phyloP scores from a whole-genome alignment of 2,329 filamentous ascomycete genomes.

The Penicillium frequentans region DNA sequence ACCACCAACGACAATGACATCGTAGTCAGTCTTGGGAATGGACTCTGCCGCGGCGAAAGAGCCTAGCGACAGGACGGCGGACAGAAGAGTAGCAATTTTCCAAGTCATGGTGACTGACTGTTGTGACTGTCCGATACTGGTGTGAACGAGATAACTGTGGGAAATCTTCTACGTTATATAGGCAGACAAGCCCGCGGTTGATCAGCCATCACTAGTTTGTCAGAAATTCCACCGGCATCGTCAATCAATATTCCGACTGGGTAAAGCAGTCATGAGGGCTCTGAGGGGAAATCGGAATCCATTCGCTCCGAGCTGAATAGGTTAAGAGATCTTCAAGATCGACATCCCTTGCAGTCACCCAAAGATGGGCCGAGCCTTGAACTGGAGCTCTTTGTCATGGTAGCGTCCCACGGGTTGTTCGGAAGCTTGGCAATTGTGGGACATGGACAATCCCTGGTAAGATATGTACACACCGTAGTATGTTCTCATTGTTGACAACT shows the following conservation, averaged over 20 bases:
- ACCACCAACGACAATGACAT: slow-evolving; percentile 60
- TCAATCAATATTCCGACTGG: neutral
- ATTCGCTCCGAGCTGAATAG: neutral
- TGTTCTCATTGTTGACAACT: no score
- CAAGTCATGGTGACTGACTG: slow-evolving; percentile 11
- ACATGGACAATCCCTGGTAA: neutral
- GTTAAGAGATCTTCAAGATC: neutral
- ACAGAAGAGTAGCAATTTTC: slow-evolving; percentile 20
- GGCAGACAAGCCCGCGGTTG: neutral
- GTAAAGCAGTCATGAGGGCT: neutral
- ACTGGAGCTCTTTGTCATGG: neutral
- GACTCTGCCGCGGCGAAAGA: slow-evolving; percentile 21
- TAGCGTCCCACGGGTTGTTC: neutral
- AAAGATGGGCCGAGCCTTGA: neutral
- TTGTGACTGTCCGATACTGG: neutral
- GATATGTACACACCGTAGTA: neutral
- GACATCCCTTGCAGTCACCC: neutral
- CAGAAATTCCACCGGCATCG: neutral
- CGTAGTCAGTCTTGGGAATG: slow-evolving; percentile 44
- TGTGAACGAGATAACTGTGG: no score
- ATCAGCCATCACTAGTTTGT: neutral
- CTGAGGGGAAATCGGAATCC: neutral
- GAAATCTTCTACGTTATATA: neutral
- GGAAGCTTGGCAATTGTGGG: neutral
- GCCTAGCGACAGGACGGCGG: slow-evolving; percentile 23